These are phyloP conservation scores for Avicennia marina DNA, from an alignment of 257 asterid species.

Conservation along the genomic window DNA sequence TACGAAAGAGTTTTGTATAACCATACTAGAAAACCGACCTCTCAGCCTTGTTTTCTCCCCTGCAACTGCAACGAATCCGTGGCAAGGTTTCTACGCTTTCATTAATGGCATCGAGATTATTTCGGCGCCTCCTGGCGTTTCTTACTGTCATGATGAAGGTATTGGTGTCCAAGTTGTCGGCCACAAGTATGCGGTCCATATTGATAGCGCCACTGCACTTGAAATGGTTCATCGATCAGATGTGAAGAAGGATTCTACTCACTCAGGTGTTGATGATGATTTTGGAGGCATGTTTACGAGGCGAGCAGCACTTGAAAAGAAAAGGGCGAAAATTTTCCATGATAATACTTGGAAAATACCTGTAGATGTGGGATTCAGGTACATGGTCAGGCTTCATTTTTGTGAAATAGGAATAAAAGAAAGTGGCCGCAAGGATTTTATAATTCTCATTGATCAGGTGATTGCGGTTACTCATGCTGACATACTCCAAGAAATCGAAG, in stretches of 20 bases:
- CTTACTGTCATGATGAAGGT: constrained; percentile 39
- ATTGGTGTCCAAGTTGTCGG: constrained; percentile 41
- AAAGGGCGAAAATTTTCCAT: constrained; percentile 29
- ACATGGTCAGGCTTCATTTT: constrained; percentile 73
- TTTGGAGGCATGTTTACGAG: constrained; percentile 29
- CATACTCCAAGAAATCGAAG: constrained; percentile 30
- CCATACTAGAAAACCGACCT: constrained; percentile 22
- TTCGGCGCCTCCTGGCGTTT: constrained; percentile 51
- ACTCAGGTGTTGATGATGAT: constrained; percentile 32
- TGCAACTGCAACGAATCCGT: constrained; percentile 26
- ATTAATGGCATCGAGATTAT: constrained; percentile 75
- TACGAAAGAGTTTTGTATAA: constrained; percentile 51
- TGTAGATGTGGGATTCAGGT: constrained; percentile 55
- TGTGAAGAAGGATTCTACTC: constrained; percentile 9
- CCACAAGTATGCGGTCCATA: constrained; percentile 23
- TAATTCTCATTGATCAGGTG: constrained; percentile 38
- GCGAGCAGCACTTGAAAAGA: constrained; percentile 57
- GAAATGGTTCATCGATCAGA: constrained; percentile 40
- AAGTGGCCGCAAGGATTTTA: constrained; percentile 44
- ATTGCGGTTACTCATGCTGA: constrained; percentile 53
- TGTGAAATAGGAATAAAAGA: constrained; percentile 52
- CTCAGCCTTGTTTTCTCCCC: constrained; percentile 41
- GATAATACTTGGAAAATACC: constrained; percentile 69
- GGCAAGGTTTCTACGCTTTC: constrained; percentile 50
- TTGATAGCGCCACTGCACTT: constrained; percentile 53